Evolutionary conservation across 2,329 filamentous ascomycete species (phyloP), one percentile per base, ranked within the genome.

Genomic region (Colletotrichum liriopes): DNA sequence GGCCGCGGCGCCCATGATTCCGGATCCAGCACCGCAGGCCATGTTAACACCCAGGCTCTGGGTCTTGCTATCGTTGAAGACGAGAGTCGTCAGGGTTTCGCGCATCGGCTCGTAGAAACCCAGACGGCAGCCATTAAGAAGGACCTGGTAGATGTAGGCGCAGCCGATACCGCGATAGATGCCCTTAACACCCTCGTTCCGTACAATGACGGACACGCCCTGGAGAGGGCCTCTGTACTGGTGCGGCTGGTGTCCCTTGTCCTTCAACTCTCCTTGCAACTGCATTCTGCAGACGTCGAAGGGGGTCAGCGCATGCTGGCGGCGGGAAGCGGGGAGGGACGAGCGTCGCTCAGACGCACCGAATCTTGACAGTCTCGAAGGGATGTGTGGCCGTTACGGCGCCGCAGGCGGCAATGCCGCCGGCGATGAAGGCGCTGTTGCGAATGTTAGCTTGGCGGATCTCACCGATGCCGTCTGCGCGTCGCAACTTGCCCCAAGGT

Each of bases 311-410:
- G 61, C 49, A 45, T 7, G 58, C 59, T 20, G 72, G 75, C 67
- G 76, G 65, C 71, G 56, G 41, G 61, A 41, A 52, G 56, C 63
- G 45, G 35, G 64, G n/a, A 37, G 14, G 47, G 45, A 20, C 59
- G 51, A 67, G 56, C 51, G 45, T 23, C 56, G 54, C 37, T 49
- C 20, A 54, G 80, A 76, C 87, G 80, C 87, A 95, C 93, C 95
- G 93, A 81, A 98, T 98, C 90, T 99, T 99, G 82, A 99, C 95
- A 16, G 96, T 98, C 85, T 99, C 96, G 85, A 98, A 98, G 69
- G 95, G 95, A 84, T 99, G 96, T 62, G 96, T 98, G 76, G 97
- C 95, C 51, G 96, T 98, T 70, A 99, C 96, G 75, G 96, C 96
- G 80, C 96, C 96, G 85, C 96, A 98, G 76, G 96, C 96, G 80